Conservation (phyloP, 768 basidiomycete species). For the Lentinula sp. region DNA sequence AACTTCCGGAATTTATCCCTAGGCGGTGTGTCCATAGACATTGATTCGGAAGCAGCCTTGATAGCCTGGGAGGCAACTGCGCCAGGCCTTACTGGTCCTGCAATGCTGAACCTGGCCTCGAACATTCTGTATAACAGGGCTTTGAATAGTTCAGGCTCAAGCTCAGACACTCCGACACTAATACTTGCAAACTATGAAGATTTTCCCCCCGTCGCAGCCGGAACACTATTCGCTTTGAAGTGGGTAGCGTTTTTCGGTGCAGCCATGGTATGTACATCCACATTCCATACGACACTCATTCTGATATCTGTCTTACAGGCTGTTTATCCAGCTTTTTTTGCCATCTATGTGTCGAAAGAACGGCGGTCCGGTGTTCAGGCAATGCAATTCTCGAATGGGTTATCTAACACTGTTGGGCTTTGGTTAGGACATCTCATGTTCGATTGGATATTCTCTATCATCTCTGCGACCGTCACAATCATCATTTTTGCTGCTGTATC, state of each 20-base stretch:
- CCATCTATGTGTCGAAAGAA: conserved; percentile 71
- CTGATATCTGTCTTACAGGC: conserved; percentile 30
- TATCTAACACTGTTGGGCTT: conserved; percentile 61
- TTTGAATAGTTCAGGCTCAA: conserved; percentile 42
- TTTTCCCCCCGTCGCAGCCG: conserved; percentile 52
- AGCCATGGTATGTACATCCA: conserved; percentile 46
- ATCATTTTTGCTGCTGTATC: conserved; percentile 54
- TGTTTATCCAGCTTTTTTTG: conserved; percentile 78
- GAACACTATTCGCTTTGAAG: conserved; percentile 56
- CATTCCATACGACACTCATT: not conserved
- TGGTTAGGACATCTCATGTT: conserved; percentile 80
- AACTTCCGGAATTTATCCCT: conserved; percentile 50
- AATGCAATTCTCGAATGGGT: conserved; percentile 77
- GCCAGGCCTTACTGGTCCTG: conserved; percentile 51
- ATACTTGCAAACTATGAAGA: conserved; percentile 52
- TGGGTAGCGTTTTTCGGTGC: conserved; percentile 75
- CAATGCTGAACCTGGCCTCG: conserved; percentile 60
- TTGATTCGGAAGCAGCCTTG: conserved; percentile 40
- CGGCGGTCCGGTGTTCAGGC: conserved; percentile 69
- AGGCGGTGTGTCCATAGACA: conserved; percentile 66
- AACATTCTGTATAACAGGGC: conserved; percentile 65
- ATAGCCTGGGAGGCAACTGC: conserved; percentile 69
- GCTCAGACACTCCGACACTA: conserved; percentile 33
- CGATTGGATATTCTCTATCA: conserved; percentile 54
- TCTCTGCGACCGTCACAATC: conserved; percentile 58